Evolutionary conservation across 768 basidiomycete genomes (phyloP), one percentile per base, ranked within the genome.

Genomic region (Lactarius sanguifluus): DNA sequence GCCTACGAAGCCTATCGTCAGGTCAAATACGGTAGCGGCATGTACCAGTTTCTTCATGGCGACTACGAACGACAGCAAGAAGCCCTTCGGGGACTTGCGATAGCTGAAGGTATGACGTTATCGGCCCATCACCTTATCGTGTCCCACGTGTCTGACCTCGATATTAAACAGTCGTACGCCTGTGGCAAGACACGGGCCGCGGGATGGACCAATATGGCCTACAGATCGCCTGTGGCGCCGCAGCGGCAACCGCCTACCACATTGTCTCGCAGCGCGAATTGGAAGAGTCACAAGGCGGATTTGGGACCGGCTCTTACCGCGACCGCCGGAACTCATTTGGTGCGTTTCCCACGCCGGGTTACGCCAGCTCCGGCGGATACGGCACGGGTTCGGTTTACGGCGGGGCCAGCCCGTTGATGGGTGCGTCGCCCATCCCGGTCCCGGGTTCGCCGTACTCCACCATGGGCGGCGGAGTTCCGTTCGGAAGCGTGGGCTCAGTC

Each of bases 1-100:
- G 90, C 88, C 3, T 91, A 90, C 72, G 89, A 91, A 74, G 89
- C 89, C 0, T 86, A 87, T 74, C 81, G 89, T 18, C 82, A 82
- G 32, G 88, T 87, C 85, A 84, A 84, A 59, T 81, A 85, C 70
- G 84, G 86, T 69, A 82, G 75, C 47, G 78, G 69, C 45, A 79
- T 87, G 54, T 84, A 86, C 64, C 82, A 84, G 58, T 83, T 85
- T 18, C 70, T 89, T 5, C 81, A 81, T 61, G 83, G 80, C 10
- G 85, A 89, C 70, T 74, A 77, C 56, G 88, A 86, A 68, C 77
- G 85, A 52, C 86, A 89, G 72, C 76, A 86, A 61, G 89, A 91
- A 75, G 86, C 81, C 16, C 76, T 91, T 16, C 82, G 85, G 32
- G 90, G 85, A 1, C 78, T 90, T 32, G 88, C 90, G 13, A 80